Conservation (phyloP, 1,139 yeast genomes). For the Debaryomyces singareniensis region DNA sequence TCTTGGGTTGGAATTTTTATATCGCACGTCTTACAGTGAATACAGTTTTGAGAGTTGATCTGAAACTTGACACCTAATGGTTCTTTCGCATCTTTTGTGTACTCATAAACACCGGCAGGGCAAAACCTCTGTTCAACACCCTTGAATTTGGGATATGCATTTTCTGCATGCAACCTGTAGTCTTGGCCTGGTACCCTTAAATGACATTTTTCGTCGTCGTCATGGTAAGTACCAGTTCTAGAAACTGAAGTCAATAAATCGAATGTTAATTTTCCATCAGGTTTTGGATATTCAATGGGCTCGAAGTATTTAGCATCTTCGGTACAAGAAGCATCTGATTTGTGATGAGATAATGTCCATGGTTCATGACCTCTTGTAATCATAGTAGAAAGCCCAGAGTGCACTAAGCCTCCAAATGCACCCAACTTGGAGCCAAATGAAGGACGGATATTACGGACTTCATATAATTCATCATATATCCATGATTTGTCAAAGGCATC, state of each 20-base stretch:
- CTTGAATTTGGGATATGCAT: constrained; percentile 65
- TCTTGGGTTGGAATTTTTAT: constrained; percentile 94
- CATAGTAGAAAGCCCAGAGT: constrained; percentile 82
- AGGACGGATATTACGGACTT: constrained; percentile 86
- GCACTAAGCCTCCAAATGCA: constrained; percentile 68
- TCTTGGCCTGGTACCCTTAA: constrained; percentile 74
- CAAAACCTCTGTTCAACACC: constrained; percentile 92
- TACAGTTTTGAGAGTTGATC: constrained; percentile 93
- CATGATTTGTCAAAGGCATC: constrained; percentile 65
- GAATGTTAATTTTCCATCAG: constrained; percentile 85
- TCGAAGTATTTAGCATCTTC: constrained; percentile 54
- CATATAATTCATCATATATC: constrained; percentile 76
- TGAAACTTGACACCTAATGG: constrained; percentile 72
- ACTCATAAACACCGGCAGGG: constrained; percentile 98
- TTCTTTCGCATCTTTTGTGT: constrained; percentile 60
- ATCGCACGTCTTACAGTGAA: constrained; percentile 97
- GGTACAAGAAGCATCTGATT: constrained; percentile 70
- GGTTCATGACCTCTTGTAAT: constrained; percentile 74
- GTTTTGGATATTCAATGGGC: constrained; percentile 87
- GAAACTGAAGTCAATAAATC: constrained; percentile 90
- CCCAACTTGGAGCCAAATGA: constrained; percentile 74
- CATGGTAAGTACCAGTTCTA: constrained; percentile 93
- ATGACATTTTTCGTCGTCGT: constrained; percentile 90
- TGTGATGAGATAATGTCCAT: constrained; percentile 73
- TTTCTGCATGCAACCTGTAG: constrained; percentile 57